Base-by-base conservation (phyloP, 371 early-diverging fungal species). In the Actinomucor elegans region DNA sequence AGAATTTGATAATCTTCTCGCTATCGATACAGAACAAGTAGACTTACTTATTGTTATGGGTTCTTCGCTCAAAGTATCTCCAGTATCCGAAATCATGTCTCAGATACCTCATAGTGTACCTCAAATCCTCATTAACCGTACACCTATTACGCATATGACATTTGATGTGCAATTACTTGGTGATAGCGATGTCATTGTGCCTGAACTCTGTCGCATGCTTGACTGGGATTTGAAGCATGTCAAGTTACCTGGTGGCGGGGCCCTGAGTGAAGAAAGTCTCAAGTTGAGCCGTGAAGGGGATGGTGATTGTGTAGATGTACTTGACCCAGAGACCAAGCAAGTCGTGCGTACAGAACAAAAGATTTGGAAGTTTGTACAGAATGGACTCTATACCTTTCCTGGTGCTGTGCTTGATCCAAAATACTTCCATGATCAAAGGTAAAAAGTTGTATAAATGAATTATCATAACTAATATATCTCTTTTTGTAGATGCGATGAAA, bases 21-120 rank as follows among this genome's bases (percentile, higher is more conserved):
- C 79, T 0, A 57, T 66, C 8, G 98, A 97, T 67, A 75, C 80
- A 8, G 78, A 81, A 17, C 59, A 86, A 23, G 89, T 87, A 14
- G 97, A 97, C 67, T 61, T 97, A 26, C 64, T 97, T 17, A 83
- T 97, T 32, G 98, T 96, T 7, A 96, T 97, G 78, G 98, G 98
- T 2, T 91, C 91, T 27, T 91, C 91, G n/a, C 73, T 97, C n/a
- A 94, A 94, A 59, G 96, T 97, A 1, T 88, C 93, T 0, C 98
- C 98, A 5, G 96, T 97, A 1, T 90, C 93, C 3, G 88, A 90
- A 29, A 91, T 96, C 42, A 91, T 93, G 87, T 77, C 86, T 27
- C 81, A 77, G 44, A 79, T 94, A 31, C 96, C 95, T 3, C 87
- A 82, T 29, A 57, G 73, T 18, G 88, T 96, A 0, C 97, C 97